Conservation (phyloP, 495 filamentous ascomycete species). For the Podospora pseudopauciseta region DNA sequence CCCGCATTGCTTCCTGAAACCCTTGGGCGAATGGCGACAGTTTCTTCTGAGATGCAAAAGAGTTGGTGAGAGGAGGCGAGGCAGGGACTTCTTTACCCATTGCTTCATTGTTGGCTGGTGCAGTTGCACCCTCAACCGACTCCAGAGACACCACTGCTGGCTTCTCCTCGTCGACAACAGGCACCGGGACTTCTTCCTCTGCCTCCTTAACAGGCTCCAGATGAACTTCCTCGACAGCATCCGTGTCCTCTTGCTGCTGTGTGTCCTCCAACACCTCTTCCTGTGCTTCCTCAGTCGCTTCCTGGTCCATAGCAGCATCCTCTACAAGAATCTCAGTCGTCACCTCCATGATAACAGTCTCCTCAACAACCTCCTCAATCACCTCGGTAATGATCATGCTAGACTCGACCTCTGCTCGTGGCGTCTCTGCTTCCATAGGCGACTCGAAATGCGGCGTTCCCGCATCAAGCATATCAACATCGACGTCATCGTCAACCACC, state of each 20-base stretch:
- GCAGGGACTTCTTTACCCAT: neutral
- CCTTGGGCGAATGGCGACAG: neutral
- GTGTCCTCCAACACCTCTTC: neutral
- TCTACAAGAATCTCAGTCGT: neutral
- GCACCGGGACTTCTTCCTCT: neutral
- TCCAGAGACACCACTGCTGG: neutral
- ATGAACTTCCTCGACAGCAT: neutral
- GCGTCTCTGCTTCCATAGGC: neutral
- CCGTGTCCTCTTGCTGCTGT: neutral
- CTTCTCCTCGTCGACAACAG: neutral
- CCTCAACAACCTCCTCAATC: neutral
- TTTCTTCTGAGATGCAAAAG: conserved; percentile 3
- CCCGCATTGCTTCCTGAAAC: neutral
- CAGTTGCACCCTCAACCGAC: neutral
- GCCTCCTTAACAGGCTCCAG: neutral
- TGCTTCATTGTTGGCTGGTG: neutral
- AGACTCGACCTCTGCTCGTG: neutral
- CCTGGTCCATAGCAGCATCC: neutral
- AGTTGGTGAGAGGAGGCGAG: neutral
- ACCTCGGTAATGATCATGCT: conserved; percentile 1
- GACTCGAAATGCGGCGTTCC: neutral
- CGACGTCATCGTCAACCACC: conserved; percentile 5
- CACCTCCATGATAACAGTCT: neutral
- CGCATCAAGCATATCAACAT: conserved; percentile 18
- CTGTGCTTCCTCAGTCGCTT: neutral